Conservation (phyloP, 345 rosid genomes). For the Acer yangbiense region DNA sequence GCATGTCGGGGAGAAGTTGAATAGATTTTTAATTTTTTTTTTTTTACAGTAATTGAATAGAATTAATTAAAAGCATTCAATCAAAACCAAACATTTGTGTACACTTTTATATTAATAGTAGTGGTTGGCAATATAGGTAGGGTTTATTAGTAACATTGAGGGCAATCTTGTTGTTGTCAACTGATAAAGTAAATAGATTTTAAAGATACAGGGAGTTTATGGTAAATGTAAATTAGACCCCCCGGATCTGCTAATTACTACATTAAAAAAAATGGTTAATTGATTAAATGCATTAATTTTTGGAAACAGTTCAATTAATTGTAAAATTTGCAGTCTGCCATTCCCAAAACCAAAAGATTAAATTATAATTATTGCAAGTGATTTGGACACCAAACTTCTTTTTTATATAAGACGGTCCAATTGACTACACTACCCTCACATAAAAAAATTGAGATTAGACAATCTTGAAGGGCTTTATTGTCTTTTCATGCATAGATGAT, state of each 20-base stretch:
- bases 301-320: constrained; percentile 32
- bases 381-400: constrained; percentile 19
- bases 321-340: constrained; percentile 25
- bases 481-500: constrained; percentile 17
- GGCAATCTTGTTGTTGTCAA: not conserved
- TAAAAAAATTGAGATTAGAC: not conserved
- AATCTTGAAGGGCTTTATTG: constrained; percentile 14
- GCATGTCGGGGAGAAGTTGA: not conserved
- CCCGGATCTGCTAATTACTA: constrained; percentile 19
- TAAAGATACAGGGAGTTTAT: not conserved
- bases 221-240: constrained; percentile 6
- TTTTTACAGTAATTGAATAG: too few relatives aligned
- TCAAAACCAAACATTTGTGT: not conserved
- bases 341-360: constrained; percentile 41
- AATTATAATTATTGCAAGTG: constrained; percentile 18
- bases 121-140: not conserved
- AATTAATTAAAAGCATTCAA: too few relatives aligned
- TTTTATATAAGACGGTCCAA: not conserved
- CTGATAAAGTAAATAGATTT: not conserved
- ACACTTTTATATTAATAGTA: not conserved
- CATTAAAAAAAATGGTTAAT: constrained; percentile 3
- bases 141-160: not conserved
- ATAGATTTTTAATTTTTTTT: too few relatives aligned
- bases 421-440: not conserved
- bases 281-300: constrained; percentile 26